These are phyloP conservation scores for Nigrospora sphaerica DNA, from an alignment of 2,329 filamentous ascomycete species.

Conservation along the genomic window DNA sequence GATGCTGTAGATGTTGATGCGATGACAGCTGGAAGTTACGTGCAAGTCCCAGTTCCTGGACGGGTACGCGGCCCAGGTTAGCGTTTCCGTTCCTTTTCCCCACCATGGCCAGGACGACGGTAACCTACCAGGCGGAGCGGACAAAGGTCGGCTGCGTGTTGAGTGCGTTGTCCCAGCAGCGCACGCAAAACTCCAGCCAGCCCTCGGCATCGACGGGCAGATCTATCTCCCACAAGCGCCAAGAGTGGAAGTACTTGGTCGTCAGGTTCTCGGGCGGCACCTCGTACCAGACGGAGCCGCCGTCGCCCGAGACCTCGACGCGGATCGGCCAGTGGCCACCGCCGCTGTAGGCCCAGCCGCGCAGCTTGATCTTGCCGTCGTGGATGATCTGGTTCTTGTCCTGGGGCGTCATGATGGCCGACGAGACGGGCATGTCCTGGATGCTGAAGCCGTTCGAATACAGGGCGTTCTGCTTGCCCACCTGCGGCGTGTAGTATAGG, in stretches of 20 bases:
- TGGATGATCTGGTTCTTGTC: constrained; percentile 56
- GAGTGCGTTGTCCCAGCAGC: constrained; percentile 55
- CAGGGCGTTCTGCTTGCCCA: constrained; percentile 58
- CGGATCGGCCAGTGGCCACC: constrained; percentile 53
- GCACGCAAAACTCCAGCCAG: constrained; percentile 51
- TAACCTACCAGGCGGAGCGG: constrained; percentile 39
- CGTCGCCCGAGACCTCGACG: constrained; percentile 57
- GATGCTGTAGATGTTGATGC: constrained; percentile 55
- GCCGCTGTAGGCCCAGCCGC: constrained; percentile 53
- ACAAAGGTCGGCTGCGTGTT: constrained; percentile 54
- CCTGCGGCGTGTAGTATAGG: constrained; percentile 61
- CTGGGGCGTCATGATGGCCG: constrained; percentile 58
- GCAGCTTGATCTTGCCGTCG: constrained; percentile 47
- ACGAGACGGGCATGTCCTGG: constrained; percentile 65
- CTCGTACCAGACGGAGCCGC: constrained; percentile 57
- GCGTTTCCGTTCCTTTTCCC: too few relatives aligned
- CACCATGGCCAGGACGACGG: neutral
- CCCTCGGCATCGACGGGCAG: constrained; percentile 56
- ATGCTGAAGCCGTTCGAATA: constrained; percentile 57
- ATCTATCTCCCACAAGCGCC: constrained; percentile 57
- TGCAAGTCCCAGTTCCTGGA: constrained; percentile 57
- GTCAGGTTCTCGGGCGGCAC: constrained; percentile 54
- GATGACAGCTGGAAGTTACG: constrained; percentile 55
- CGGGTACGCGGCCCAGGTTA: too few relatives aligned
- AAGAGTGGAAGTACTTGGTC: constrained; percentile 55